phyloP scores from a whole-genome alignment of 2,329 filamentous ascomycete genomes.

The Monosporascus sp. region DNA sequence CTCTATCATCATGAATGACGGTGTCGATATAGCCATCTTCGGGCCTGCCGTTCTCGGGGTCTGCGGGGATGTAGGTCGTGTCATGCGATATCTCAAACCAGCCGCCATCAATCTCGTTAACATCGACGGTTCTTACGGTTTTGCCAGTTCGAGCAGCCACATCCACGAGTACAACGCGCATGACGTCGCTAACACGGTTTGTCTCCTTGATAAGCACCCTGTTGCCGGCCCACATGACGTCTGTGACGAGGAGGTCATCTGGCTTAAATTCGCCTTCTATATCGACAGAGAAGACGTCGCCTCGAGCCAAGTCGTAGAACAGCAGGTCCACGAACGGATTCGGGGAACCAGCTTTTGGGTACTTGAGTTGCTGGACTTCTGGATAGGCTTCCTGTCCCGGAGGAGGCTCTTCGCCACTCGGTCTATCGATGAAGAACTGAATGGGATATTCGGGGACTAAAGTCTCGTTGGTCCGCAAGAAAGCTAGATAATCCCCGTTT shows the following conservation, averaged over 20 bases:
- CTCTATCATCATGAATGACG: slow-evolving; percentile 76
- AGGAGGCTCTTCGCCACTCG: slow-evolving; percentile 64
- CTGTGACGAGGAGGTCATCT: slow-evolving; percentile 83
- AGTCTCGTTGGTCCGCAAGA: slow-evolving; percentile 90
- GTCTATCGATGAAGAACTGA: slow-evolving; percentile 85
- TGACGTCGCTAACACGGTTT: slow-evolving; percentile 87
- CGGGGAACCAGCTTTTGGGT: slow-evolving; percentile 89
- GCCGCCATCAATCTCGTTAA: slow-evolving; percentile 82
- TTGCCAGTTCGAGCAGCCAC: slow-evolving; percentile 67
- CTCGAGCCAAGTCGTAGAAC: slow-evolving; percentile 78
- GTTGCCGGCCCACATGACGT: slow-evolving; percentile 82
- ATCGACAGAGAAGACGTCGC: slow-evolving; percentile 73
- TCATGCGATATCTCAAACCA: slow-evolving; percentile 94
- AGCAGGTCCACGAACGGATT: slow-evolving; percentile 85
- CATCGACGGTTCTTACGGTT: slow-evolving; percentile 72
- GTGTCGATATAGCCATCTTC: slow-evolving; percentile 92
- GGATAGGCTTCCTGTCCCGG: slow-evolving; percentile 82
- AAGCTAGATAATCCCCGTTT: slow-evolving; percentile 84
- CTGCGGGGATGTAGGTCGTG: slow-evolving; percentile 80
- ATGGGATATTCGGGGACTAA: slow-evolving; percentile 86
- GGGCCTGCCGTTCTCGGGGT: slow-evolving; percentile 66
- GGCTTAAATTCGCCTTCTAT: slow-evolving; percentile 73
- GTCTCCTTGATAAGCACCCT: slow-evolving; percentile 87
- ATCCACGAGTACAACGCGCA: slow-evolving; percentile 83
- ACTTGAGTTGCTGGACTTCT: slow-evolving; percentile 88